Percentiles rank a stretch among this genome's conserved stretches.
phyloP scores from a whole-genome alignment of 192 early-diverging fungal species.

The Entrophospora sp. region DNA sequence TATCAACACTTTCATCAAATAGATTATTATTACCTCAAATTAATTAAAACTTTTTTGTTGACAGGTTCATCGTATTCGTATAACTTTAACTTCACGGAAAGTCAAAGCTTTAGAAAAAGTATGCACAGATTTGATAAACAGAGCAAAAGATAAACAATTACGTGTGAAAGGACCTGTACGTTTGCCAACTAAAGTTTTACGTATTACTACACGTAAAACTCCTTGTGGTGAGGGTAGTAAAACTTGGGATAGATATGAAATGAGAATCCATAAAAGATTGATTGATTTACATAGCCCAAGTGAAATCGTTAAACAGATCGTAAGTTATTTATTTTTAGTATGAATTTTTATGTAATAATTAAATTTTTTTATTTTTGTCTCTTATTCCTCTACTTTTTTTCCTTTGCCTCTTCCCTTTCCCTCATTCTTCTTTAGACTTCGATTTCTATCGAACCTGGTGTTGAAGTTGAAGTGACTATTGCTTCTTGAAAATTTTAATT shows the following conservation, averaged over 20 bases:
- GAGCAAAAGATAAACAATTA: slow-evolving; percentile 99
- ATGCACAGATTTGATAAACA: slow-evolving; percentile 89
- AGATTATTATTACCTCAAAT: no score
- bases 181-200: slow-evolving; percentile 95
- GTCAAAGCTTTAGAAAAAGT: slow-evolving; percentile 99
- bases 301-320: slow-evolving; percentile 99
- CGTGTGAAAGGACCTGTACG: slow-evolving; percentile 99
- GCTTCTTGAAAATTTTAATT: slow-evolving; percentile 40
- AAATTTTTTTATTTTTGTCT: no score
- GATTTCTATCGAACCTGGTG: slow-evolving; percentile 92
- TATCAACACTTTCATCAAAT: no score
- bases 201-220: slow-evolving; percentile 98
- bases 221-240: slow-evolving; percentile 99
- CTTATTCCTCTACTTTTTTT: no score
- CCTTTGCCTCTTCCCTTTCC: no score
- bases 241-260: slow-evolving; percentile 98
- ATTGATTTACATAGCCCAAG: slow-evolving; percentile 98
- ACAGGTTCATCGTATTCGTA: slow-evolving; percentile 97
- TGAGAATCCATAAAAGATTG: slow-evolving; percentile 99
- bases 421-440: slow-evolving; percentile 50
- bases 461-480: slow-evolving; percentile 95
- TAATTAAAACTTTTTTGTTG: no score
- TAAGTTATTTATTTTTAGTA: no score
- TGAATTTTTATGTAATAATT: no score
- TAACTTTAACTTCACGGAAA: slow-evolving; percentile 96